These are phyloP conservation scores for Somion occarium DNA, from an alignment of 1,284 basidiomycete species.

Conservation along the genomic window DNA sequence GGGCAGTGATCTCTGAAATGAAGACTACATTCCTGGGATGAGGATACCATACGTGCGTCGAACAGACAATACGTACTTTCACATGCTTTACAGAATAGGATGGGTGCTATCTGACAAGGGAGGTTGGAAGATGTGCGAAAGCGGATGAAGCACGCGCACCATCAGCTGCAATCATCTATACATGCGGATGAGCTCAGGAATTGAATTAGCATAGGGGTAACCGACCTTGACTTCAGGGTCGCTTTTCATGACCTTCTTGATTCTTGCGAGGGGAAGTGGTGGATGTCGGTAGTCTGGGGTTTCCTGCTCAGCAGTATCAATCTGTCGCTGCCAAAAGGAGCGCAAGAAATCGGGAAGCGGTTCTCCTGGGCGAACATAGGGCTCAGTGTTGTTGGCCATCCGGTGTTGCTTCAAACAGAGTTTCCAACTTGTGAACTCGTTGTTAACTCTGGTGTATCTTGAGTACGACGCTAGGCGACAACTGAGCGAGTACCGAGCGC, in stretches of 20 bases:
- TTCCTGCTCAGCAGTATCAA: conserved; percentile 76
- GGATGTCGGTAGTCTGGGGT: conserved; percentile 83
- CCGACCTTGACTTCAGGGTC: conserved; percentile 92
- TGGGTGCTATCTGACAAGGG: conserved; percentile 57
- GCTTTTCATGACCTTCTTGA: conserved; percentile 98
- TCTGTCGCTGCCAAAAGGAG: conserved; percentile 81
- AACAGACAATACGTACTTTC: conserved; percentile 64
- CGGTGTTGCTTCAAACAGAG: neutral
- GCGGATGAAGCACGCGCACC: conserved; percentile 40
- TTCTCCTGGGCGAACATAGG: conserved; percentile 68
- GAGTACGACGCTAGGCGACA: too few species aligned
- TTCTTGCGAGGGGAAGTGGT: conserved; percentile 83
- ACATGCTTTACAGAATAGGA: conserved; percentile 93
- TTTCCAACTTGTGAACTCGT: too few species aligned
- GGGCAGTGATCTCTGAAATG: conserved; percentile 89
- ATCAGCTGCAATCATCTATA: conserved; percentile 92
- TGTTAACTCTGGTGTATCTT: too few species aligned
- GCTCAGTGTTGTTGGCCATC: conserved; percentile 25
- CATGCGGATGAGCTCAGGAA: conserved; percentile 1
- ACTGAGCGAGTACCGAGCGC: neutral
- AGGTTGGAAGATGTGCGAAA: conserved; percentile 9
- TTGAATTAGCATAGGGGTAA: conserved; percentile 8
- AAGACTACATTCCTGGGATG: conserved; percentile 57
- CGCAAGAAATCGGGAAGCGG: conserved; percentile 73
- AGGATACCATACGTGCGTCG: neutral